Evolutionary conservation across 2,329 filamentous ascomycete species (phyloP).

Genomic region (Tolypocladium amazonense): DNA sequence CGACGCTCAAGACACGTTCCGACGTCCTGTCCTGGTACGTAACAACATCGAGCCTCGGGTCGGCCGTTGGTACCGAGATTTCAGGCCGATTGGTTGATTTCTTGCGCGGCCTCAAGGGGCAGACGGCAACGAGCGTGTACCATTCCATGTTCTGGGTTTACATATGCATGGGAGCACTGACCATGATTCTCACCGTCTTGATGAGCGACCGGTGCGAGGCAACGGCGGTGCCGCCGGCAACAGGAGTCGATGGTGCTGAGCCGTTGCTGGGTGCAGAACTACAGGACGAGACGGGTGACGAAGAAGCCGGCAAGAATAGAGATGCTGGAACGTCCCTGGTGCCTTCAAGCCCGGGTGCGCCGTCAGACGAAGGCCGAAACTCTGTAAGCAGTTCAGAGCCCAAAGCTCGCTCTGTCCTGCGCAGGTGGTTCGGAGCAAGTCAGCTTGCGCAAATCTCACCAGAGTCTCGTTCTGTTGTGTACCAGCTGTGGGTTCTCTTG

Average conservation of each 20-base stretch:
- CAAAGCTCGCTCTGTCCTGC: background rate
- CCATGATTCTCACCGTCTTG: slow-evolving; percentile 32
- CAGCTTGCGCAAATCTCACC: slow-evolving; percentile 45
- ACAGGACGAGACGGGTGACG: slow-evolving; percentile 6
- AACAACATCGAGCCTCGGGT: slow-evolving; percentile 43
- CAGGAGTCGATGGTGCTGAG: slow-evolving; percentile 10
- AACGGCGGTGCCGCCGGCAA: slow-evolving; percentile 7
- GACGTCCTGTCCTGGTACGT: slow-evolving; percentile 62
- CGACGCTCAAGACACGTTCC: slow-evolving; percentile 38
- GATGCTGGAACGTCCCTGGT: background rate
- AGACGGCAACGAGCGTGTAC: slow-evolving; percentile 40
- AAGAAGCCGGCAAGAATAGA: background rate
- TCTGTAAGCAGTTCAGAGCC: background rate
- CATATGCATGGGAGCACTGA: slow-evolving; percentile 40
- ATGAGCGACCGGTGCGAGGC: slow-evolving; percentile 41
- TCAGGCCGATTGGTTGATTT: slow-evolving; percentile 40
- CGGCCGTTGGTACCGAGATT: slow-evolving; percentile 39
- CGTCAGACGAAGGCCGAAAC: background rate
- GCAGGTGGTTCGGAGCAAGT: slow-evolving; percentile 7
- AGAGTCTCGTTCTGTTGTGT: slow-evolving; percentile 47
- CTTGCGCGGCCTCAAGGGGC: slow-evolving; percentile 33
- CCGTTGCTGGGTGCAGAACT: slow-evolving; percentile 13
- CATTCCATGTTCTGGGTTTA: slow-evolving; percentile 51
- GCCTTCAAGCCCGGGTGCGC: background rate
- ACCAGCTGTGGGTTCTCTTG: slow-evolving; percentile 54